Evolutionary conservation across 352 stramenopile genomes (phyloP).

Genomic region (Globisporangium sylvaticum): DNA sequence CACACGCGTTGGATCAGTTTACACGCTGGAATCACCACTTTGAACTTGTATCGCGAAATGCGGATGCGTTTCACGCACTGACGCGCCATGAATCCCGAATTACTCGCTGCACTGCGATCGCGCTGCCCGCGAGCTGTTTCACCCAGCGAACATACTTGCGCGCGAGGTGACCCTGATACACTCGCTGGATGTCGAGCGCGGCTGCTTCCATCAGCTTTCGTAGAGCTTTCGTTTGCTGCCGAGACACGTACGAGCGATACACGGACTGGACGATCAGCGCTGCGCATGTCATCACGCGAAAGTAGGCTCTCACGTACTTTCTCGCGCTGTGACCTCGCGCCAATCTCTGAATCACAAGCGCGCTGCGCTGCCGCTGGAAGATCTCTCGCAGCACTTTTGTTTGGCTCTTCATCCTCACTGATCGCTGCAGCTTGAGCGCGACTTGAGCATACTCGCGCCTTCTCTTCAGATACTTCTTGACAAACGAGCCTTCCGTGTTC

Average conservation of each 20-base stretch:
- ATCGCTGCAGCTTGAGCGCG: conserved; percentile 51
- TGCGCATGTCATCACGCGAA: conserved; percentile 46
- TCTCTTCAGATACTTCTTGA: conserved; percentile 60
- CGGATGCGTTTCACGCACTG: conserved; percentile 38
- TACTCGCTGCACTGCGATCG: conserved; percentile 44
- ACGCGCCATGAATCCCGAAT: conserved; percentile 55
- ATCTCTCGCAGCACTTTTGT: conserved; percentile 40
- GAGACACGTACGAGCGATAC: conserved; percentile 49
- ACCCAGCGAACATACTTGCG: conserved; percentile 41
- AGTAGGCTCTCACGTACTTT: conserved; percentile 46
- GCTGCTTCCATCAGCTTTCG: conserved; percentile 23
- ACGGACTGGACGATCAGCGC: conserved; percentile 63
- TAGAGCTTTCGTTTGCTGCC: conserved; percentile 31
- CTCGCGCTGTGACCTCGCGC: conserved; percentile 51
- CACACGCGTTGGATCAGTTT: conserved; percentile 52
- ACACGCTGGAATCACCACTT: conserved; percentile 42
- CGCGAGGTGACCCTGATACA: conserved; percentile 49
- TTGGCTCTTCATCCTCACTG: conserved; percentile 43
- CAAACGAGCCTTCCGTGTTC: conserved; percentile 54
- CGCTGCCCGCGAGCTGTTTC: conserved; percentile 35
- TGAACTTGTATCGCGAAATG: conserved; percentile 34
- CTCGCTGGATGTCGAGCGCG: conserved; percentile 38
- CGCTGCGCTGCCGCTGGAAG: conserved; percentile 33
- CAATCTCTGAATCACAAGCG: conserved; percentile 53
- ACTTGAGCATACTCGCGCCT: conserved; percentile 37